Percentiles rank a stretch among this genome's conserved stretches.
Conservation (phyloP, 176 grass and related monocot genomes). For the Phyllostachys edulis region DNA sequence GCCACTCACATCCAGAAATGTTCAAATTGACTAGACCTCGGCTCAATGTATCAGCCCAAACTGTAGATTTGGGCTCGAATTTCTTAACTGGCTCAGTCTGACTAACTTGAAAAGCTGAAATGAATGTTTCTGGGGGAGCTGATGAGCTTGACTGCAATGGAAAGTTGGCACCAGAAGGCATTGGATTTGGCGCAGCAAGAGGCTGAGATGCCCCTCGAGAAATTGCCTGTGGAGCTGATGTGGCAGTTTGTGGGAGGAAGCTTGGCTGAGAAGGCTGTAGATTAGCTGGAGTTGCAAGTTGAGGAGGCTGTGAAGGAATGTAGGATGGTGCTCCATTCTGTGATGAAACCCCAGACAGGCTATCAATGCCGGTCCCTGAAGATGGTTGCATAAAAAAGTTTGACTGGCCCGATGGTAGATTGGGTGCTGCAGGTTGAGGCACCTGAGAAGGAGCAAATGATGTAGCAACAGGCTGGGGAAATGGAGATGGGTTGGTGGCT, state of each 20-base stretch:
- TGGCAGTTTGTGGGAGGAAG: slow-evolving; percentile 34
- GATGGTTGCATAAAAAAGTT: slow-evolving; percentile 34
- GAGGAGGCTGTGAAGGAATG: slow-evolving; percentile 41
- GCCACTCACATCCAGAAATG: slow-evolving; percentile 94
- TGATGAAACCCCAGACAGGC: slow-evolving; percentile 25
- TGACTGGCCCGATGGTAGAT: slow-evolving; percentile 26
- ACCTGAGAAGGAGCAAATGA: slow-evolving; percentile 37
- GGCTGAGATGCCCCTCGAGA: slow-evolving; percentile 54
- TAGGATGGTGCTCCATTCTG: slow-evolving; percentile 46
- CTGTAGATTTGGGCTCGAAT: slow-evolving; percentile 83
- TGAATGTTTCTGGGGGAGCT: slow-evolving; percentile 55
- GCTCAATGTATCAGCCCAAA: slow-evolving; percentile 94
- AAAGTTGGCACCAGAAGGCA: slow-evolving; percentile 42
- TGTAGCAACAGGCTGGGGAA: slow-evolving; percentile 28
- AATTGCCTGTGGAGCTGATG: slow-evolving; percentile 32
- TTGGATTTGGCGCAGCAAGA: slow-evolving; percentile 35
- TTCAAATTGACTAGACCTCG: slow-evolving; percentile 90
- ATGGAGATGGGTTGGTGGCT: slow-evolving; percentile 22
- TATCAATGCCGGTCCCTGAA: slow-evolving; percentile 2
- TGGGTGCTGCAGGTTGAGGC: slow-evolving; percentile 37
- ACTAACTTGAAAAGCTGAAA: slow-evolving; percentile 53
- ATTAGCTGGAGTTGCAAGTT: slow-evolving; percentile 37
- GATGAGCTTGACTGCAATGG: slow-evolving; percentile 44
- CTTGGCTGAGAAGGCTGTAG: slow-evolving; percentile 42
- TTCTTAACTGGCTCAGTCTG: slow-evolving; percentile 67